Evolutionary conservation across 495 filamentous ascomycete species (phyloP), one percentile per base, ranked within the genome.

Genomic region (Penicillium lagena): DNA sequence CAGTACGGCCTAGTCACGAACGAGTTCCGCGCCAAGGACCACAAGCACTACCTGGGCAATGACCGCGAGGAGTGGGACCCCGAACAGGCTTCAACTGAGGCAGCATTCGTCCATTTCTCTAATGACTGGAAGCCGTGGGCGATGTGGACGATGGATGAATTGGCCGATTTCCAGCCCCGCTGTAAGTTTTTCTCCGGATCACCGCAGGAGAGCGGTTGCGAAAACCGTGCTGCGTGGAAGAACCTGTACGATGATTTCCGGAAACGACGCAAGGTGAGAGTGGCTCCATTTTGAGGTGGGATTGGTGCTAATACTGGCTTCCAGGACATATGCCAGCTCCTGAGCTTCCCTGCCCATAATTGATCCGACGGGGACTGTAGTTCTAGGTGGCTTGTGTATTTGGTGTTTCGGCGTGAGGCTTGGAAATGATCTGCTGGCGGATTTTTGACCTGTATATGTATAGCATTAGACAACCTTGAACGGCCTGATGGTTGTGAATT

Each of bases 61-160:
- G 68, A 73, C n/a, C 56, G 68, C 4, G 79, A 83, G 49, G 60
- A 54, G 13, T 95, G 88, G 86, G 79, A 90, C 59, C 75, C 87
- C 0, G 71, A 81, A 10, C 70, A 60, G 35, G 75, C 77, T 28
- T 63, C 81, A 29, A 65, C 72, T 14, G 81, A 90, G 56, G 85
- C 83, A 9, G 90, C 84, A 52, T 75, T 88, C 11, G 73, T 93
- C 0, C 88, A 90, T 63, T 91, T 95, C 54, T 83, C 77, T 22
- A 22, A 22, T 3, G 88, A 93, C 54, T 86, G 81, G 80, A 91
- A 91, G 59, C 86, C 86, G 1, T 90, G 86, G 86, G 61, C 86
- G 13, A 72, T 76, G 61, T 81, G 75, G 73, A 67, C 79, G 14
- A 71, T 77, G 30, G 60, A 72, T 11, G 51, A 74, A 44, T 54